Percentiles rank a stretch among this genome's conserved stretches.
phyloP scores from a whole-genome alignment of 179 eudicot genomes.

The Patellifolia procumbens region DNA sequence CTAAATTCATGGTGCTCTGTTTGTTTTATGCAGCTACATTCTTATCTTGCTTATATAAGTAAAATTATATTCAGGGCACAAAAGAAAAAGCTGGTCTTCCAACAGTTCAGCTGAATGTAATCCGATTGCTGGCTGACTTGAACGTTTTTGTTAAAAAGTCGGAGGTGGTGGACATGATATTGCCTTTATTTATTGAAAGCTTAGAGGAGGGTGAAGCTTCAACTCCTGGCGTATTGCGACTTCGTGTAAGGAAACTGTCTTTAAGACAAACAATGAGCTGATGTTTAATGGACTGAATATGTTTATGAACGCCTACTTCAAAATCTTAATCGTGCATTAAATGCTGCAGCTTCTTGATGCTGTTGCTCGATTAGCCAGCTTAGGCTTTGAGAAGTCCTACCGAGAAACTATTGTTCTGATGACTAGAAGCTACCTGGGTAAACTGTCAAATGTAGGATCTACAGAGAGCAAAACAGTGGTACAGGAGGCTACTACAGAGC shows the following conservation, averaged over 20 bases:
- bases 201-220: constrained; percentile 98
- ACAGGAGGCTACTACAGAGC: constrained; percentile 94
- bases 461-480: constrained; percentile 87
- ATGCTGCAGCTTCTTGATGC: constrained; percentile 97
- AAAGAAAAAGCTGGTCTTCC: constrained; percentile 77
- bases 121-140: constrained; percentile 84
- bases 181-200: constrained; percentile 87
- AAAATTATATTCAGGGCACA: constrained; percentile 48
- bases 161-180: constrained; percentile 90
- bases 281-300: not conserved
- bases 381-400: constrained; percentile 97
- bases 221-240: constrained; percentile 77
- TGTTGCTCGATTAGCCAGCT: constrained; percentile 88
- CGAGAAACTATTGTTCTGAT: constrained; percentile 94
- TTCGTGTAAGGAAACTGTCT: constrained; percentile 59
- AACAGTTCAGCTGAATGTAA: constrained; percentile 75
- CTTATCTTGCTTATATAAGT: constrained; percentile 11
- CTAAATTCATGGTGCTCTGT: not conserved
- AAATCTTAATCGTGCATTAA: constrained; percentile 23
- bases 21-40: not conserved
- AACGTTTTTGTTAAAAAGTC: constrained; percentile 77
- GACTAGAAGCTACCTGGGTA: constrained; percentile 85
- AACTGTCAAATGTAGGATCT: constrained; percentile 79
- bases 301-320: not conserved
- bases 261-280: not conserved